These are phyloP conservation scores for Aspergillus heteromorphus DNA, from an alignment of 495 filamentous ascomycete species.

Conservation along the genomic window DNA sequence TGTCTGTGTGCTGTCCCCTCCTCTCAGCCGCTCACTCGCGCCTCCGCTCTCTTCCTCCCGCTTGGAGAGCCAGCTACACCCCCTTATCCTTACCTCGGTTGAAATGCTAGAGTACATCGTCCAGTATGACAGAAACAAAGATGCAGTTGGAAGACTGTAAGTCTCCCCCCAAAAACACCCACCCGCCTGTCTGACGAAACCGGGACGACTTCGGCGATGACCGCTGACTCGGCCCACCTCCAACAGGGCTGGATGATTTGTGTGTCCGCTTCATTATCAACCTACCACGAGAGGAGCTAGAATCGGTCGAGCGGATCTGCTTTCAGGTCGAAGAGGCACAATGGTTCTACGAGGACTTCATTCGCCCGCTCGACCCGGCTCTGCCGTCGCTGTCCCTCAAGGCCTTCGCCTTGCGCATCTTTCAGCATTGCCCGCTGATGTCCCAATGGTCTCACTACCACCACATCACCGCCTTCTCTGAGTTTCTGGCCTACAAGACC, in stretches of 20 bases:
- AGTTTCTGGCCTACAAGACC: conserved; percentile 90
- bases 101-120: conserved; percentile 39
- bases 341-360: conserved; percentile 99
- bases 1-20: conserved; percentile 19
- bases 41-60: conserved; percentile 17
- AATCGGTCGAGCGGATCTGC: conserved; percentile 85
- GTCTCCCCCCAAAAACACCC: conserved; percentile 24
- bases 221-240: conserved; percentile 11
- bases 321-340: conserved; percentile 99
- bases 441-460: conserved; percentile 70
- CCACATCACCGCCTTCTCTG: conserved; percentile 74
- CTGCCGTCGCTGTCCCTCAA: conserved; percentile 80
- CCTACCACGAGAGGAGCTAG: conserved; percentile 82
- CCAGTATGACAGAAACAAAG: conserved; percentile 71
- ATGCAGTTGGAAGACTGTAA: conserved; percentile 86
- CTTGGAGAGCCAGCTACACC: conserved; percentile 22
- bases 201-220: not conserved
- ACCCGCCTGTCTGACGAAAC: not conserved
- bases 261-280: conserved; percentile 96
- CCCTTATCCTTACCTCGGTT: conserved; percentile 17
- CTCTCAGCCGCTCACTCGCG: conserved; percentile 11
- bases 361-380: conserved; percentile 79
- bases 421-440: conserved; percentile 86
- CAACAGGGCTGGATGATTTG: conserved; percentile 85
- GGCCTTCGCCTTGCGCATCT: conserved; percentile 79